phyloP scores from a whole-genome alignment of 768 basidiomycete genomes.

The Cyathus striatus region DNA sequence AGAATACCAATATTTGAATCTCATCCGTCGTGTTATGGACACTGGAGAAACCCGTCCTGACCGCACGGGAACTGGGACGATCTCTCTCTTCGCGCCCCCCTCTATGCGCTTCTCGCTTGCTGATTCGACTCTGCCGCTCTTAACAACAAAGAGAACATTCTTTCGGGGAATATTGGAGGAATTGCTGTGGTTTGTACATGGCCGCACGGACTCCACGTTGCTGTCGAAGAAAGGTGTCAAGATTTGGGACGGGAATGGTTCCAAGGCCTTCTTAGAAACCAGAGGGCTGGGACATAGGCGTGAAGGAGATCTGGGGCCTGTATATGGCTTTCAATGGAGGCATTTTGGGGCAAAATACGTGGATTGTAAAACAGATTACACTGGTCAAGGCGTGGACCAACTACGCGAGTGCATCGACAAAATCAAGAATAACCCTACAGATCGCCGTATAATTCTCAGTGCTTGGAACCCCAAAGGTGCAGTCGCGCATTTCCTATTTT shows the following conservation, averaged over 20 bases:
- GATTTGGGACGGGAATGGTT: conserved; percentile 98
- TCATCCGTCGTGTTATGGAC: conserved; percentile 73
- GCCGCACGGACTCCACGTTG: conserved; percentile 74
- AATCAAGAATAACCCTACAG: conserved; percentile 90
- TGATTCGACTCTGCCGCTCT: conserved; percentile 71
- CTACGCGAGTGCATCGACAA: conserved; percentile 83
- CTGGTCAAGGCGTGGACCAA: conserved; percentile 89
- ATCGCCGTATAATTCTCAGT: conserved; percentile 88
- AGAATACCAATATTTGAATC: conserved; percentile 84
- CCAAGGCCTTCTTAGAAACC: conserved; percentile 78
- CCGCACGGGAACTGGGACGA: conserved; percentile 91
- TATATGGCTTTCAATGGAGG: conserved; percentile 97
- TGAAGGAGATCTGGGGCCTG: conserved; percentile 92
- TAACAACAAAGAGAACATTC: conserved; percentile 96
- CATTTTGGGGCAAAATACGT: conserved; percentile 86
- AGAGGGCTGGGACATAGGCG: conserved; percentile 79
- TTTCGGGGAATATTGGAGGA: conserved; percentile 89
- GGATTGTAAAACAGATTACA: conserved; percentile 72
- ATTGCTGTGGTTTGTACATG: conserved; percentile 89
- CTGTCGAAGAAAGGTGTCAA: conserved; percentile 81
- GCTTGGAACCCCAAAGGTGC: conserved; percentile 98
- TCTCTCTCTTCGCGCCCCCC: conserved; percentile 89
- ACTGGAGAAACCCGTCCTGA: conserved; percentile 79
- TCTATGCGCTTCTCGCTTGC: conserved; percentile 85
- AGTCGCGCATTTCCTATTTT: conserved; percentile 13